These are phyloP conservation scores for Populus simonii DNA, from an alignment of 345 rosid species.

Conservation along the genomic window DNA sequence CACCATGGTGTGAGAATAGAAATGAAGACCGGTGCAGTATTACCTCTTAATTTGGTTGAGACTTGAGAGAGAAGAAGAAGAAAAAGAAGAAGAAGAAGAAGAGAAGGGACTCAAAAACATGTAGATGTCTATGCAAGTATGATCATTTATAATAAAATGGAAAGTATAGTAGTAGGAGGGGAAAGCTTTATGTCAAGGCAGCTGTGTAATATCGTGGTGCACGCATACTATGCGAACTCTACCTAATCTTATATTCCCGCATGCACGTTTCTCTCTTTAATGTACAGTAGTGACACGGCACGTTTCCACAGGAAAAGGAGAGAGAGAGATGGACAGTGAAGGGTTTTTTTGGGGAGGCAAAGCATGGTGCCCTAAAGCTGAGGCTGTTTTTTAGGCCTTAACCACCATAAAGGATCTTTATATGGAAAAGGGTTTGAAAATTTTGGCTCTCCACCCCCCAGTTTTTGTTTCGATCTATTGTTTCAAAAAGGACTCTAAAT, in stretches of 20 bases:
- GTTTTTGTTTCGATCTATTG: neutral
- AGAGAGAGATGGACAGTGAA: slow-evolving; percentile 4
- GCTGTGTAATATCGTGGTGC: neutral
- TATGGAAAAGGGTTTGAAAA: slow-evolving; percentile 1
- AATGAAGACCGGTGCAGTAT: neutral
- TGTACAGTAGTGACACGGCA: slow-evolving; percentile 15
- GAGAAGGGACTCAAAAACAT: neutral
- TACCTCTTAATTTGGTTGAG: no score
- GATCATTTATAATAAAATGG: neutral
- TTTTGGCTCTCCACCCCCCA: slow-evolving; percentile 3
- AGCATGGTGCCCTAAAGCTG: slow-evolving; percentile 41
- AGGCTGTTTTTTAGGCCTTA: slow-evolving; percentile 8
- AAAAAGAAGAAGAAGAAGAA: neutral
- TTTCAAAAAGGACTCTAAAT: neutral
- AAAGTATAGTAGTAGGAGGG: neutral
- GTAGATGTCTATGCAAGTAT: neutral
- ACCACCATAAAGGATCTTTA: slow-evolving; percentile 15
- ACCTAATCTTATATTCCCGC: slow-evolving; percentile 35
- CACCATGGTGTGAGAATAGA: neutral
- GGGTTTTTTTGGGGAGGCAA: slow-evolving; percentile 12
- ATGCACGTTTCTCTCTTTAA: slow-evolving; percentile 27
- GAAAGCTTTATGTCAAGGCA: neutral
- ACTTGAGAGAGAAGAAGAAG: neutral
- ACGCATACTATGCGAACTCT: slow-evolving; percentile 3
- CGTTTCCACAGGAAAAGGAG: slow-evolving; percentile 26